These are phyloP conservation scores for Eutypella sp. DNA, from an alignment of 2,329 filamentous ascomycete species.

Conservation along the genomic window DNA sequence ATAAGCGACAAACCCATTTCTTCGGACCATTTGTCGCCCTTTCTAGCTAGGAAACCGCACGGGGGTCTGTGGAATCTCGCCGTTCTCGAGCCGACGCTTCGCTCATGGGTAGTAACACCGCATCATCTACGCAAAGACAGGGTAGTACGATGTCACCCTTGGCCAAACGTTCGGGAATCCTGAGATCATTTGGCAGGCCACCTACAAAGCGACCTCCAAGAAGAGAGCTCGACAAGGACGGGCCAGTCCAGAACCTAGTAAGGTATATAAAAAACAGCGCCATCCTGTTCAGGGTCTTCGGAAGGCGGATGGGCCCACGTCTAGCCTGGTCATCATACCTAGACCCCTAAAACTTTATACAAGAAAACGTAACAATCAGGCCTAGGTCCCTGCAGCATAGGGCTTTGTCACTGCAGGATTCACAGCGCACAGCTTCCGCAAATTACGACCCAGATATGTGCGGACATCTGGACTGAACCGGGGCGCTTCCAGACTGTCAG, in stretches of 20 bases:
- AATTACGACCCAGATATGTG: slow-evolving; percentile 7
- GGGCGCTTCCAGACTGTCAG: slow-evolving; percentile 21
- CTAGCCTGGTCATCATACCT: background rate
- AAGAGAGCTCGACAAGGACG: background rate
- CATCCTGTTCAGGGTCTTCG: background rate
- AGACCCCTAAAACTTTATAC: too few relatives aligned
- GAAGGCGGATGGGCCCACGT: background rate
- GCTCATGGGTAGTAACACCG: background rate
- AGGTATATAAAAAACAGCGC: background rate
- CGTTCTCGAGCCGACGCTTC: background rate
- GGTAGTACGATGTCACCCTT: background rate
- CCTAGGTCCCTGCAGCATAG: background rate
- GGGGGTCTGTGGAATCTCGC: too few relatives aligned
- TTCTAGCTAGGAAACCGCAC: background rate
- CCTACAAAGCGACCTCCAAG: background rate
- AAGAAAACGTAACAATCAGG: too few relatives aligned
- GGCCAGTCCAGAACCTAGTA: background rate
- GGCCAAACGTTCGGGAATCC: background rate
- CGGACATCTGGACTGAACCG: slow-evolving; percentile 22
- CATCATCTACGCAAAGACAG: background rate
- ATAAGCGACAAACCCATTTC: too few relatives aligned
- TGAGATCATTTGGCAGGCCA: background rate
- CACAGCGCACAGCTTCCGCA: slow-evolving; percentile 2
- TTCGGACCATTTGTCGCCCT: background rate
- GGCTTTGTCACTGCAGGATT: background rate